These are phyloP conservation scores for Ampelocalamus luodianensis DNA, from an alignment of 176 grass and related monocot species.

Conservation along the genomic window DNA sequence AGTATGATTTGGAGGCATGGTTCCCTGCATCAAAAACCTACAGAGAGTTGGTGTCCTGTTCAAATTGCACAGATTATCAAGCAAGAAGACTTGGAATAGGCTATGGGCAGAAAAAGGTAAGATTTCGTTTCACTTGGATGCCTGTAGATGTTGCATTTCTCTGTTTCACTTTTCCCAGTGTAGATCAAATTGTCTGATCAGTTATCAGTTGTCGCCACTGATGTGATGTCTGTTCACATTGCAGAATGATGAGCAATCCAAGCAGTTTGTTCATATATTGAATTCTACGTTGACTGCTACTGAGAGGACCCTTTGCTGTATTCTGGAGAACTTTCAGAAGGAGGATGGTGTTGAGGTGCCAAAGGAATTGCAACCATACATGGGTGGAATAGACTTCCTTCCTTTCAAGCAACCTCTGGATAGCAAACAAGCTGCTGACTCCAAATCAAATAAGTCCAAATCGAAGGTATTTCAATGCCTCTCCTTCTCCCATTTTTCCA, in stretches of 20 bases:
- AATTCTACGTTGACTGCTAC: conserved; percentile 94
- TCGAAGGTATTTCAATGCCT: conserved; percentile 47
- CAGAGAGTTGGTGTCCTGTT: conserved; percentile 92
- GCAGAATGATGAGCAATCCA: conserved; percentile 87
- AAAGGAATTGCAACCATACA: conserved; percentile 65
- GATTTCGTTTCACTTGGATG: conserved; percentile 6
- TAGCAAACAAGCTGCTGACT: conserved; percentile 50
- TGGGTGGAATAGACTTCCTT: conserved; percentile 74
- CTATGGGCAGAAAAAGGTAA: conserved; percentile 90
- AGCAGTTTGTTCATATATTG: conserved; percentile 91
- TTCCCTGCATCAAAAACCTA: conserved; percentile 91
- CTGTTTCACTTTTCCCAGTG: not conserved
- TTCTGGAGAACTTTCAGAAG: conserved; percentile 85
- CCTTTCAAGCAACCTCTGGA: conserved; percentile 68
- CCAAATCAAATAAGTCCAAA: conserved; percentile 74
- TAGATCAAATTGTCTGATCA: not conserved
- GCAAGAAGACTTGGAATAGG: conserved; percentile 88
- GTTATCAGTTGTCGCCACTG: not conserved
- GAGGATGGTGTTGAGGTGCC: conserved; percentile 80
- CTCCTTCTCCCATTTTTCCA: not conserved
- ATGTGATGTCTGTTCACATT: not conserved
- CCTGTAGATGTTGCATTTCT: not conserved
- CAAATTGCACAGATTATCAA: conserved; percentile 95
- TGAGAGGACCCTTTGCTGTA: conserved; percentile 89
- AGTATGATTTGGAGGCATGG: conserved; percentile 96